Evolutionary conservation across 2,329 filamentous ascomycete species (phyloP).

Genomic region (Tolypocladium pustulatum): DNA sequence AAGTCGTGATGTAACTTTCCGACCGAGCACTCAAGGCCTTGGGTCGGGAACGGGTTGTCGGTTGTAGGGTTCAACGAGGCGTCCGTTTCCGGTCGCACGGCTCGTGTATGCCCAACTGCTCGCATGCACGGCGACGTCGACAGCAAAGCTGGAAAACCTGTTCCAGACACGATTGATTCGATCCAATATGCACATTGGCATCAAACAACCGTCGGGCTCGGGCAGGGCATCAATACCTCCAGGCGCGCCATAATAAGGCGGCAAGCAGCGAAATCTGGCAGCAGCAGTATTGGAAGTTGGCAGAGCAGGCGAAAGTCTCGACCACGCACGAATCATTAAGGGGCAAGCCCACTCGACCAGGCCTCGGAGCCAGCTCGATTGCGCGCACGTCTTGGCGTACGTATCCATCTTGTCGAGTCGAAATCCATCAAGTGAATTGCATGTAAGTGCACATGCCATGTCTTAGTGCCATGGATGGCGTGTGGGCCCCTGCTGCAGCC

Average conservation of each 20-base stretch:
- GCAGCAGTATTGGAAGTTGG: neutral
- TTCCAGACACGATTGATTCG: neutral
- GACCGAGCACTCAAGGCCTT: neutral
- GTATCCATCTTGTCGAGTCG: neutral
- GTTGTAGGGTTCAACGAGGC: neutral
- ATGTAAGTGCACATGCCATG: neutral
- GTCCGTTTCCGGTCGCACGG: constrained; percentile 1
- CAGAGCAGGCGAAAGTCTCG: neutral
- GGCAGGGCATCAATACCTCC: neutral
- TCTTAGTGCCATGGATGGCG: neutral
- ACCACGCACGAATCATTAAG: neutral
- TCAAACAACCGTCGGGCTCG: neutral
- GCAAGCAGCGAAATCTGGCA: neutral
- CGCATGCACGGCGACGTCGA: neutral
- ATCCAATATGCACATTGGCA: neutral
- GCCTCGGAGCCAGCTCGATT: neutral
- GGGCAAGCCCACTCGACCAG: neutral
- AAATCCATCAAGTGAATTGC: neutral
- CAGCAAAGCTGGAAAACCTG: neutral
- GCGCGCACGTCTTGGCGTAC: neutral
- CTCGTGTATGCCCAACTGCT: neutral
- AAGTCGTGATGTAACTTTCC: neutral
- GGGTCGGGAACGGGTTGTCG: neutral
- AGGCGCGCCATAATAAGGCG: neutral
- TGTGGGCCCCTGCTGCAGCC: neutral